Conservation (phyloP, 257 asterid species). For the Solanum dulcamara region DNA sequence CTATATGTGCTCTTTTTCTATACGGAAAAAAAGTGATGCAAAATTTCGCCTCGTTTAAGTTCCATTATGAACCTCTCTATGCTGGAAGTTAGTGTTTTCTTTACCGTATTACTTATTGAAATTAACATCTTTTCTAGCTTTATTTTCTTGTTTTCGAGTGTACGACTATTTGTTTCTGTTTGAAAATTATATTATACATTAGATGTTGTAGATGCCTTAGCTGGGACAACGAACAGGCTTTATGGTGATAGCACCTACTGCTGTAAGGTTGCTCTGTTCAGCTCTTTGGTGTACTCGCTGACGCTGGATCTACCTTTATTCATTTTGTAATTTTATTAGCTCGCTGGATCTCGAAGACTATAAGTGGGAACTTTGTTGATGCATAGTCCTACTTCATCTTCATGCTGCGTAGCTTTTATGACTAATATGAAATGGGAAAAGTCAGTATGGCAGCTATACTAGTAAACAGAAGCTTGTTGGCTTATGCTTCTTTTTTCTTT, state of each 20-base stretch:
- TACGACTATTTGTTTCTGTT: neutral
- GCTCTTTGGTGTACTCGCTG: conserved; percentile 10
- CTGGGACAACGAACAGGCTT: conserved; percentile 1
- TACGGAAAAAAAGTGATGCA: neutral
- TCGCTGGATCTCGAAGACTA: conserved; percentile 6
- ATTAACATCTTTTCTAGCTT: neutral
- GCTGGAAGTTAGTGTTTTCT: neutral
- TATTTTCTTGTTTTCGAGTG: neutral
- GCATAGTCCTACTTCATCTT: neutral
- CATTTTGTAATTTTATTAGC: neutral
- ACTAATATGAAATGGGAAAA: neutral
- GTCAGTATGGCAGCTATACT: neutral
- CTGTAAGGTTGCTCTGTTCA: neutral
- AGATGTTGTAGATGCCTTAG: neutral
- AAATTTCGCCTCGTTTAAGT: neutral
- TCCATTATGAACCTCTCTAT: neutral
- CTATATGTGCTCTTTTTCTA: neutral
- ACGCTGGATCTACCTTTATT: conserved; percentile 14
- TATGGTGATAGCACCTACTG: neutral
- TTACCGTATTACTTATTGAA: neutral
- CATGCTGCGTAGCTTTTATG: neutral
- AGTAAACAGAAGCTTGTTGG: neutral
- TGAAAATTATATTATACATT: neutral
- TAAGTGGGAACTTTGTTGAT: conserved; percentile 15
- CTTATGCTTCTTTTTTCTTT: neutral